Percentiles rank a stretch among this genome's conserved stretches.
phyloP scores from a whole-genome alignment of 140 eudicot genomes.

The Bidens hawaiensis region DNA sequence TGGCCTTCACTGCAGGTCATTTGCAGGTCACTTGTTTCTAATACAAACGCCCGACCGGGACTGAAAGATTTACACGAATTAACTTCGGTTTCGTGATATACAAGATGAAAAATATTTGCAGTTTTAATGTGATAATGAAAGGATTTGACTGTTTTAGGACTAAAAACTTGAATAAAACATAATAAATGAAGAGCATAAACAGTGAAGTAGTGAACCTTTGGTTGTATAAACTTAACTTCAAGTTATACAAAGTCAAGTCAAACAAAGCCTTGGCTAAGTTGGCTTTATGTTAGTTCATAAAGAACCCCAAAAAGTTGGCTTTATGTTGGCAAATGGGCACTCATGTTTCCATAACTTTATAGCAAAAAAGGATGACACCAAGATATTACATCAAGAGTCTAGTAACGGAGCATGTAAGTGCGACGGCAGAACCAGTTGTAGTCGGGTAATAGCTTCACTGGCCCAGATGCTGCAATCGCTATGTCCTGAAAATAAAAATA shows the following conservation, averaged over 20 bases:
- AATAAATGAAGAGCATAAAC: not conserved
- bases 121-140: too few species aligned
- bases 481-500: conserved; percentile 70
- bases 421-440: conserved; percentile 98
- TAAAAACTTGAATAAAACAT: not conserved
- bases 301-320: not conserved
- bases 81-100: too few species aligned
- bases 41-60: too few species aligned
- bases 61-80: too few species aligned
- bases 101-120: too few species aligned
- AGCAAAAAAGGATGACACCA: conserved; percentile 12
- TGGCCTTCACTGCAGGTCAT: too few species aligned
- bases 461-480: conserved; percentile 82
- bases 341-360: conserved; percentile 6
- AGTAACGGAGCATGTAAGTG: conserved; percentile 82
- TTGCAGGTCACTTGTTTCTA: too few species aligned
- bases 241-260: conserved; percentile 11
- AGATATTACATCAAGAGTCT: conserved; percentile 11
- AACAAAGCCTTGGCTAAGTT: conserved; percentile 20
- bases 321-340: conserved; percentile 11
- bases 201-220: not conserved
- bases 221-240: conserved; percentile 9
- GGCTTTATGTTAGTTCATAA: conserved; percentile 20
- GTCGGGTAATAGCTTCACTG: conserved; percentile 76
- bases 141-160: too few species aligned